Percentiles rank a stretch among this genome's conserved stretches.
Conservation (phyloP, 352 stramenopile species). For the Paralagenidium karlingii region DNA sequence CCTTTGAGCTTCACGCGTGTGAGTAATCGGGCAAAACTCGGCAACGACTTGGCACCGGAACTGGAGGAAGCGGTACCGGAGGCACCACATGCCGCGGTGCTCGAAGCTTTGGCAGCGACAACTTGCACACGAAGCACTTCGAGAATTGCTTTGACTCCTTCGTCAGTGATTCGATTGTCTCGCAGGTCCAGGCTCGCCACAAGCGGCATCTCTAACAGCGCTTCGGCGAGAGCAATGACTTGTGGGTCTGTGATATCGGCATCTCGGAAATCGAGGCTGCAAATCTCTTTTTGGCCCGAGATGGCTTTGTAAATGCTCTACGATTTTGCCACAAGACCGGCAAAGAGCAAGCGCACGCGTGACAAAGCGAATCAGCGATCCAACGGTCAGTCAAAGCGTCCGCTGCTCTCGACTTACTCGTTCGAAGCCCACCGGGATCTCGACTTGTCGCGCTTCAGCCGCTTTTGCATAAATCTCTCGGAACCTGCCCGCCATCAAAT, state of each 20-base stretch:
- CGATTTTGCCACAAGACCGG: neutral
- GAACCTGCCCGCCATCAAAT: constrained; percentile 19
- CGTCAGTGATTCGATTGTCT: constrained; percentile 70
- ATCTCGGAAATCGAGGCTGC: constrained; percentile 57
- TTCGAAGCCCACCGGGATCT: constrained; percentile 58
- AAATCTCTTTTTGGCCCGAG: constrained; percentile 64
- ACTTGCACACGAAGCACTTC: constrained; percentile 72
- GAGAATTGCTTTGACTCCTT: constrained; percentile 51
- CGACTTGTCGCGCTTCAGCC: constrained; percentile 38
- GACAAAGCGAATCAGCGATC: neutral
- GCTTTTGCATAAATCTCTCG: constrained; percentile 52
- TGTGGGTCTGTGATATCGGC: constrained; percentile 73
- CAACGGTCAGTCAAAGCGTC: neutral
- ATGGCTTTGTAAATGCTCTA: constrained; percentile 81
- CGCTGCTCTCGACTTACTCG: constrained; percentile 13
- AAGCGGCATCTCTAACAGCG: constrained; percentile 61
- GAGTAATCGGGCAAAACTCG: constrained; percentile 56
- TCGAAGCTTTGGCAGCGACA: constrained; percentile 40
- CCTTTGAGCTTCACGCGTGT: constrained; percentile 66
- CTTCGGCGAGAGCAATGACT: constrained; percentile 63
- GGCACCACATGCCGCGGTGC: neutral
- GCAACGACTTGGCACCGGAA: constrained; percentile 4
- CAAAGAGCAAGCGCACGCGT: neutral
- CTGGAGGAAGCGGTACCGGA: neutral
- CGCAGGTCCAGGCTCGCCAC: constrained; percentile 61